These are phyloP conservation scores for Mycena albidolilacea DNA, from an alignment of 768 basidiomycete species.

Conservation along the genomic window DNA sequence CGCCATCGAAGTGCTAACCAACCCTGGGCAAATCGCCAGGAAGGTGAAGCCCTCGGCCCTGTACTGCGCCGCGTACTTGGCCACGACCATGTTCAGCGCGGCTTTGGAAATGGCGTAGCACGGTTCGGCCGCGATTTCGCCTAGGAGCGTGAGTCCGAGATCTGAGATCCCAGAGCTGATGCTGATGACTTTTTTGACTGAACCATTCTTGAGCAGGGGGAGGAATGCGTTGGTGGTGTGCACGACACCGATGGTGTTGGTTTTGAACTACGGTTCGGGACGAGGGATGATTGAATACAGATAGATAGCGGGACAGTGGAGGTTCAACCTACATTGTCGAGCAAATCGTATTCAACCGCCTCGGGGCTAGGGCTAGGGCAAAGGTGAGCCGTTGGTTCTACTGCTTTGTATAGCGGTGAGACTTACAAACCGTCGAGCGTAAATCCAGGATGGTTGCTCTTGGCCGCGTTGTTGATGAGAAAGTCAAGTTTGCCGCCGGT, in stretches of 20 bases:
- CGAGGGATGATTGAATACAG: neutral
- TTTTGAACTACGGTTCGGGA: neutral
- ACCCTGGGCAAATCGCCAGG: conserved; percentile 55
- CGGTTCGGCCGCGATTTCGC: conserved; percentile 25
- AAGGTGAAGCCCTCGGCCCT: conserved; percentile 53
- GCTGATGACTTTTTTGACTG: conserved; percentile 48
- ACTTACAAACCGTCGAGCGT: neutral
- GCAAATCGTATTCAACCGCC: neutral
- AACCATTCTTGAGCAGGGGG: neutral
- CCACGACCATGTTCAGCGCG: conserved; percentile 54
- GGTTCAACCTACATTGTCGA: neutral
- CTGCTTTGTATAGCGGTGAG: neutral
- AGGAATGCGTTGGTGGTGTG: conserved; percentile 8
- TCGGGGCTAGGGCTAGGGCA: neutral
- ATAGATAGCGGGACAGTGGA: neutral
- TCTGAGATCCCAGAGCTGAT: conserved; percentile 50
- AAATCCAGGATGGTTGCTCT: neutral
- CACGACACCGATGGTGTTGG: conserved; percentile 1
- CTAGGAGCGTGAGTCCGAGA: conserved; percentile 41
- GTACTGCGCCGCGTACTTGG: conserved; percentile 52
- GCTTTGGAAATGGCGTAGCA: conserved; percentile 56
- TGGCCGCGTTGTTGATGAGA: neutral
- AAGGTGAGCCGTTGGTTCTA: neutral
- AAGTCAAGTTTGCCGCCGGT: neutral
- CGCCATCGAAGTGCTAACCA: conserved; percentile 49